Evolutionary conservation across 2,329 filamentous ascomycete genomes (phyloP), one percentile per base, ranked within the genome.

Genomic region (Xylariales sp.): DNA sequence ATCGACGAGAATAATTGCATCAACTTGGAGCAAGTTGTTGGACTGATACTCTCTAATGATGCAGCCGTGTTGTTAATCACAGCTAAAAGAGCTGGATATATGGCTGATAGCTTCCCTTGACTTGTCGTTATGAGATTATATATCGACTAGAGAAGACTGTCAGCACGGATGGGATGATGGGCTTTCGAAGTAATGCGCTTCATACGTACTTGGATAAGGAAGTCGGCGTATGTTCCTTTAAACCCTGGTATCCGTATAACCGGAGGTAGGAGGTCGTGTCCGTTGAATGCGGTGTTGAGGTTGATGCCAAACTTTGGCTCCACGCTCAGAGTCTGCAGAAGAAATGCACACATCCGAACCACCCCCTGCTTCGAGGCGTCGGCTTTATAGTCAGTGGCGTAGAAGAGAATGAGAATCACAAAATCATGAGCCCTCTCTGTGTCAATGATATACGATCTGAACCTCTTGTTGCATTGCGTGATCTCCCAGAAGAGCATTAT

Each of bases 401-500:
- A 96, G 64, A 94, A 98, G 4, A 97, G 67, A 28, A 94, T 81
- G 15, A 97, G 70, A 11, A 97, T 79, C 36, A 96, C 75, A 61
- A 97, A 96, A 58, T 98, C 93, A 54, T 96, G 88, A 0, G 87
- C 88, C 38, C 91, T 76, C 55, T 93, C 88, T 0, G 93, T 97
- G 52, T 98, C 93, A 46, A 97, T 91, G 53, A 98, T 93, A 62
- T 96, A 98, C 2, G 89, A 88, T 21, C 93, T 78, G 65, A 98
- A 98, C 42, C 91, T 78, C 65, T 95, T 97, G 65, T 98, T 98
- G 73, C 91, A 96, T 62, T 98, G 93, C 5, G 93, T 80, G 25
- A 88, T 81, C 66, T 98, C 93, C 93, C 93, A 98, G 57, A 97
- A 96, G 3, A 98, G 73, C 76, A 96, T 93, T 39, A 97, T 82